Conservation (phyloP, 2,329 filamentous ascomycete species). For the Pestalotiopsis sp. region DNA sequence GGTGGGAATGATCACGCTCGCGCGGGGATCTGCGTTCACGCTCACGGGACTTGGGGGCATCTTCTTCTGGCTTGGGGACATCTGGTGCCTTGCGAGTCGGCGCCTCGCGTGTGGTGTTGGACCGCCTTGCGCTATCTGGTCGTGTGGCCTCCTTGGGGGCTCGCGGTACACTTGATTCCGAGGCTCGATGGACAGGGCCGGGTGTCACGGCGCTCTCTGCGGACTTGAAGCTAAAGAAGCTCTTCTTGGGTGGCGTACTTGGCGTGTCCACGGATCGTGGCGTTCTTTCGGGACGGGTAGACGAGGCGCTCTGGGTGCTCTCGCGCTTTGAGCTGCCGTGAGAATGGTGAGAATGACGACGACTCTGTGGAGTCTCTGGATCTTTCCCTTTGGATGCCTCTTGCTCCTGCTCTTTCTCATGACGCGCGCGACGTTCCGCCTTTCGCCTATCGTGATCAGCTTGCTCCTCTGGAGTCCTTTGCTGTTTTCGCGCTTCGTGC, state of each 20-base stretch:
- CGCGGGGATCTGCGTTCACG: not conserved
- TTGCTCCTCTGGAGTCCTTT: constrained; percentile 12
- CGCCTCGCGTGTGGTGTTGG: constrained; percentile 3
- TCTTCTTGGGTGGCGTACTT: constrained; percentile 8
- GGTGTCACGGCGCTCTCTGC: constrained; percentile 10
- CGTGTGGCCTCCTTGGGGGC: constrained; percentile 2
- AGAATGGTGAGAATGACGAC: constrained; percentile 10
- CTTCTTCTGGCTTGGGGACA: not conserved
- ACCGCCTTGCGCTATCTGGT: constrained; percentile 1
- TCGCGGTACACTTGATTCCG: constrained; percentile 5
- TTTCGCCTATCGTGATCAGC: constrained; percentile 13
- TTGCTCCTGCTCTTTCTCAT: constrained; percentile 11
- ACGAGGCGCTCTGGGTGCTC: constrained; percentile 9
- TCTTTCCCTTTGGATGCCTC: constrained; percentile 12
- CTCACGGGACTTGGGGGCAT: not conserved
- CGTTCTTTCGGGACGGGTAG: not conserved
- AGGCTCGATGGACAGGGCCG: not conserved
- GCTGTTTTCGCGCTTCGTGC: not conserved
- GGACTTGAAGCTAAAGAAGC: constrained; percentile 10
- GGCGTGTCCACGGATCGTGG: not conserved
- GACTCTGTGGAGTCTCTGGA: constrained; percentile 10
- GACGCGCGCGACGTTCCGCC: constrained; percentile 8
- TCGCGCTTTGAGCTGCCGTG: constrained; percentile 12
- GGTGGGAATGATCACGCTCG: not conserved
- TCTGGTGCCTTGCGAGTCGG: not conserved